Base-by-base conservation (phyloP, 164 flowering plant species). In the Stephania cephalantha region DNA sequence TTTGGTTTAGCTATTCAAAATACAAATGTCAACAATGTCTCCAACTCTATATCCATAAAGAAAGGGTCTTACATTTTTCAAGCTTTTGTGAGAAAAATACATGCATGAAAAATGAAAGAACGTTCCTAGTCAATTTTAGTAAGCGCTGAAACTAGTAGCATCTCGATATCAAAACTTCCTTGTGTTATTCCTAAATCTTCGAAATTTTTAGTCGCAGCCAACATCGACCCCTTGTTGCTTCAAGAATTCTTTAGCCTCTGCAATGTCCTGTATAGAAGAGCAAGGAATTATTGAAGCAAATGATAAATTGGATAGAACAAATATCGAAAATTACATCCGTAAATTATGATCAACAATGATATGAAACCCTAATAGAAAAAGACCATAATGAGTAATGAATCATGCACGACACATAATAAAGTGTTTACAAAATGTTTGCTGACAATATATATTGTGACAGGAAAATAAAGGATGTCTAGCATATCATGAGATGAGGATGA, bases 141-240 rank as follows among this genome's bases (percentile, higher is more conserved):
- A 8, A 18, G 5, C 66, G n/a, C 20, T 61, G n/a, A 61, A n/a
- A 61, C 5, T 61, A 6, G 66, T 1, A 61, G 66, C 11, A 50
- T 10, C 20, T 6, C 22, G 2, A 5, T n/a, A n/a, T 61, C 25
- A 61, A n/a, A 61, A 61, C 22, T 61, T 61, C 25, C 25, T 17
- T 18, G 9, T 20, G 6, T 61, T 61, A 61, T 61, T 25, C 20
- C 65, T 58, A 15, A 17, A 61, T 61, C n/a, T 25, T 25, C 25
- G 42, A 2, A 72, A 15, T 35, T 18, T 76, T 71, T 61, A 85
- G 35, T 85, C 85, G 65, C 46, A 65, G 72, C 83, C 81, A 50
- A 87, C 86, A 77, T 88, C 87, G 50, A 88, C 81, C 45, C 88
- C 85, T 77, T 64, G 84, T 73, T 75, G 79, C 82, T 82, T 84